phyloP scores from a whole-genome alignment of 768 basidiomycete genomes.

The Tulasnella sp. region DNA sequence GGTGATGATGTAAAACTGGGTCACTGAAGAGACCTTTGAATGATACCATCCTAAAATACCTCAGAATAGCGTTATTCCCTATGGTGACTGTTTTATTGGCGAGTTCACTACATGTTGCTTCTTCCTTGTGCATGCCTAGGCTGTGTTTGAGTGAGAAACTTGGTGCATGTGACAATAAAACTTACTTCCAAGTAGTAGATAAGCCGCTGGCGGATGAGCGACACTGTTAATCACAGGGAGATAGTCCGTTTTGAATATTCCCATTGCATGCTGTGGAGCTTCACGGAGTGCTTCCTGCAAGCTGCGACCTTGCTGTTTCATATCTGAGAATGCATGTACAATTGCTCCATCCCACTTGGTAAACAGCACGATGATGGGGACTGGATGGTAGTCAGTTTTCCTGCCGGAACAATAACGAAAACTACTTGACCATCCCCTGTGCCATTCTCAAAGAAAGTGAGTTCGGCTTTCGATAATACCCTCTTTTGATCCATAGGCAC shows the following conservation, averaged over 20 bases:
- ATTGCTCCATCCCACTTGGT: background rate
- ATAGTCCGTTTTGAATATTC: background rate
- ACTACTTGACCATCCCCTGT: background rate
- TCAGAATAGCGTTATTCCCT: background rate
- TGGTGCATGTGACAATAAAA: background rate
- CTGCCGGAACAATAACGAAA: background rate
- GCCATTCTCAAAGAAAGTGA: background rate
- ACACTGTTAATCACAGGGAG: background rate
- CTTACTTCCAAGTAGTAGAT: background rate
- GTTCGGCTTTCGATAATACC: background rate
- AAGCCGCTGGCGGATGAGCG: background rate
- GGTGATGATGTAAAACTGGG: too few relatives aligned
- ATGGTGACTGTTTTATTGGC: background rate
- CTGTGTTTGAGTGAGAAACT: background rate
- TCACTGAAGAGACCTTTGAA: too few relatives aligned
- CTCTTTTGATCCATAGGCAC: background rate
- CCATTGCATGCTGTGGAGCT: background rate
- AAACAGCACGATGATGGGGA: background rate
- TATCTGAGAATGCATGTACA: background rate
- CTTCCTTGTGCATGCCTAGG: background rate
- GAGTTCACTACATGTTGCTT: background rate
- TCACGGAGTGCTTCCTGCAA: background rate
- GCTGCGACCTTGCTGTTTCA: background rate
- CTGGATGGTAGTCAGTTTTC: background rate
- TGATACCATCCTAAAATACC: too few relatives aligned